These are phyloP conservation scores for Penicillium vulpinum DNA, from an alignment of 2,329 filamentous ascomycete species.

Conservation along the genomic window DNA sequence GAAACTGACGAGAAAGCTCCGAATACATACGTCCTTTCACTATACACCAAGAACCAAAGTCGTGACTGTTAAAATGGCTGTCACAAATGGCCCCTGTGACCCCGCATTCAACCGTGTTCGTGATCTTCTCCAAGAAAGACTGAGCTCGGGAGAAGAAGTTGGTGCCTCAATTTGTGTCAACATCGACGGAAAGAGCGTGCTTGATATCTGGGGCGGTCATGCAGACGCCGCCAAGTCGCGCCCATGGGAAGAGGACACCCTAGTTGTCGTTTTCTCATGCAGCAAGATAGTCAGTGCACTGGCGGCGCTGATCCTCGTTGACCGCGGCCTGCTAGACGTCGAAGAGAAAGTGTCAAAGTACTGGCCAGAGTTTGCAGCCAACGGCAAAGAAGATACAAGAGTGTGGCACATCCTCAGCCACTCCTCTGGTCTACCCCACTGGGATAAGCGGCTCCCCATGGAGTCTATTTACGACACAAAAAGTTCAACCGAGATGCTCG, in stretches of 20 bases:
- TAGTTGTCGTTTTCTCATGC: conserved; percentile 29
- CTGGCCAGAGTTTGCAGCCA: conserved; percentile 36
- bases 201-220: conserved; percentile 45
- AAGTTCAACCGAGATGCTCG: conserved; percentile 32
- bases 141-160: conserved; percentile 45
- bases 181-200: conserved; percentile 52
- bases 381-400: conserved; percentile 32
- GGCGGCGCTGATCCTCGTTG: conserved; percentile 26
- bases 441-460: conserved; percentile 29
- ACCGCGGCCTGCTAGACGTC: conserved; percentile 28
- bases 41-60: neutral
- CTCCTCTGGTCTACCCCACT: conserved; percentile 23
- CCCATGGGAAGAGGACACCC: conserved; percentile 40
- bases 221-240: conserved; percentile 29
- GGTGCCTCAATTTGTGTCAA: conserved; percentile 47
- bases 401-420: conserved; percentile 30
- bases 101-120: conserved; percentile 39
- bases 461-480: conserved; percentile 38
- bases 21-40: neutral
- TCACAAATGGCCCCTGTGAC: conserved; percentile 40
- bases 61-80: conserved; percentile 18
- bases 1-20: neutral
- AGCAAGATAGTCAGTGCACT: conserved; percentile 30
- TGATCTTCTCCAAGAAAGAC: conserved; percentile 34
- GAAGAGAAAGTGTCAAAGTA: conserved; percentile 31